Evolutionary conservation across 352 stramenopile genomes (phyloP), one percentile per base, ranked within the genome.

Genomic region (Phytopythium vexans): DNA sequence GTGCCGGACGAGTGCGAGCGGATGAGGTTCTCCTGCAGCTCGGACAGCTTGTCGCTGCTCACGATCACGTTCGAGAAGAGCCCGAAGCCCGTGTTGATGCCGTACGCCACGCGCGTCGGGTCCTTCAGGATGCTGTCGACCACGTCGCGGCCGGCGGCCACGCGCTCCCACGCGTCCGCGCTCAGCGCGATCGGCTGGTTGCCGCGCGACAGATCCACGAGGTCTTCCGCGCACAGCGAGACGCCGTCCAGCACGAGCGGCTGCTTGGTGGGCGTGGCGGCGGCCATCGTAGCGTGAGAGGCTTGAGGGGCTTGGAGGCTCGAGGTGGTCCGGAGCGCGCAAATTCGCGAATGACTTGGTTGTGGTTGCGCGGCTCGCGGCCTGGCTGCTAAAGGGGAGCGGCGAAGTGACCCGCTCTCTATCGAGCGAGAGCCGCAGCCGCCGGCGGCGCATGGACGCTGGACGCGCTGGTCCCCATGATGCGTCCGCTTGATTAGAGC

Each of bases 11-110:
- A 83, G 64, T 91, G 80, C 49, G 80, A 91, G 41, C 77, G 75
- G 65, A 90, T 92, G 59, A 89, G 64, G 76, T 92, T 89, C 49
- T 92, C 81, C 51, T 96, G 86, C 49, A 96, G 58, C 66, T 94
- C 77, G 8, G 74, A 77, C 51, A 97, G 79, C 63, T 95, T 90
- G 49, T 93, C 77, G 38, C 79, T 70, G 35, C 70, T 72, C 54
- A 97, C 91, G 65, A 95, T 82, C 46, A 97, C 86, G 58, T 97
- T 93, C 39, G 78, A 94, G 70, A 96, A 97, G 52, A 94, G 73
- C 1, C 88, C 88, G 55, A 97, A 97, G 62, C 86, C 88, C 59
- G 88, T 97, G 74, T 97, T 97, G 77, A 97, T 97, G 51, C 88
- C 88, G 73, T 97, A 96, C 14, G 81, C 86, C 32, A 95, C 85